Evolutionary conservation across 2,329 filamentous ascomycete genomes (phyloP), one percentile per base, ranked within the genome.

Genomic region (Fusarium decemcellulare): DNA sequence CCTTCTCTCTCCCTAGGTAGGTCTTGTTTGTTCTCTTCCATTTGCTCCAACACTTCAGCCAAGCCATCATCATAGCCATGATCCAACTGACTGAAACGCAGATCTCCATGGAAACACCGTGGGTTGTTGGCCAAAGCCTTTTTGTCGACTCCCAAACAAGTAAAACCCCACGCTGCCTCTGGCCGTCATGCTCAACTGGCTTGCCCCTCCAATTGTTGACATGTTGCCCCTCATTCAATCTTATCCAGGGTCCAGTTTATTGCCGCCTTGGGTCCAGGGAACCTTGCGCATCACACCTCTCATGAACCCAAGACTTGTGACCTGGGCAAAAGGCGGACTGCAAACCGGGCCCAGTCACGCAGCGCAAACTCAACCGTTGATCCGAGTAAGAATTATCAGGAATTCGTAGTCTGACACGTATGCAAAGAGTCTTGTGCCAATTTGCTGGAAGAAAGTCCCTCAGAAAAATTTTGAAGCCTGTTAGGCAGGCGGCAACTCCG

Each of bases 381-480:
- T 39, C 37, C 29, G 43, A 58, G 54, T 39, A 52, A 42, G 37
- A 61, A 61, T 61, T 18, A 43, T 55, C 30, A 59, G 14, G 46
- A 44, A 59, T 65, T 62, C 53, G 56, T 62, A 56, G 18, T 61
- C 34, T 43, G 63, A 59, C 54, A 57, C 63, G 60, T 70, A 70
- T 46, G 36, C 63, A 61, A 48, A 27, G 34, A 29, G 61, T 61
- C 71, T 65, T 61, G 63, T 64, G 61, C 50, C 52, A 48, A 54
- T n/a, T 51, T 43, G 23, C 42, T 48, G 29, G 34, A 60, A 54
- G 15, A 50, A 53, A 37, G 50, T 23, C 11, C 32, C 12, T 37
- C 36, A 50, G 16, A 29, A 47, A 68, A 64, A 71, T 46, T 30
- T 16, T 43, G 65, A 56, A 70, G 72, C 63, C 71, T 74, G 61